phyloP scores from a whole-genome alignment of 371 early-diverging fungal genomes.

The Syncephalastrum sp. region DNA sequence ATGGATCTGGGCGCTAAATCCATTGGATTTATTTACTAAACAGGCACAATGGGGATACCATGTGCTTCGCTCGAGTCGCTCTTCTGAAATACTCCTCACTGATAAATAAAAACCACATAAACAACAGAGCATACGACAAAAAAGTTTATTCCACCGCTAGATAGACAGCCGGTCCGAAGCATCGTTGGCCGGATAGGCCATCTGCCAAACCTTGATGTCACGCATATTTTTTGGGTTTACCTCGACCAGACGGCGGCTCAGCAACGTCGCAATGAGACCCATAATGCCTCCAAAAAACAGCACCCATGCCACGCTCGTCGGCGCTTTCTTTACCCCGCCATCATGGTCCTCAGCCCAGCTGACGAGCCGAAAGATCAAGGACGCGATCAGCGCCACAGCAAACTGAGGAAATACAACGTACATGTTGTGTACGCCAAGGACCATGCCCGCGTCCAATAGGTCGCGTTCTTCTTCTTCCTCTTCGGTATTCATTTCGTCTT shows the following conservation, averaged over 20 bases:
- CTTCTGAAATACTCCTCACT: too few relatives aligned
- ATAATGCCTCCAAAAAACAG: constrained; percentile 49
- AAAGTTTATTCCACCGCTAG: too few relatives aligned
- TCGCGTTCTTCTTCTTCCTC: constrained; percentile 7
- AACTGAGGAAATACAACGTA: constrained; percentile 73
- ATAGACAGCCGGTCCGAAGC: too few relatives aligned
- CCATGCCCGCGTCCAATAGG: constrained; percentile 44
- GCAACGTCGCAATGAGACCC: constrained; percentile 41
- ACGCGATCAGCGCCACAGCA: constrained; percentile 39
- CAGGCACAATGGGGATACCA: too few relatives aligned
- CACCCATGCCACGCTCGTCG: constrained; percentile 38
- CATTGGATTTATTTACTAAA: too few relatives aligned
- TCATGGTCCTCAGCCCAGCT: constrained; percentile 19
- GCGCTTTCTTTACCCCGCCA: background rate
- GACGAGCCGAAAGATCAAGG: constrained; percentile 29
- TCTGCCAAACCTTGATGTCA: too few relatives aligned
- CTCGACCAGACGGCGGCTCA: constrained; percentile 24
- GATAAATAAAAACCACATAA: too few relatives aligned
- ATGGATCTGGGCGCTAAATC: too few relatives aligned
- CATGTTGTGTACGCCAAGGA: constrained; percentile 73
- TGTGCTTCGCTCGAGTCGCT: too few relatives aligned
- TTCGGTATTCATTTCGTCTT: background rate
- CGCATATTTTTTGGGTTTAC: constrained; percentile 3
- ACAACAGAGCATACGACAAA: too few relatives aligned
- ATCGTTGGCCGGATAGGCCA: background rate